Base-by-base conservation (phyloP, 2,329 filamentous ascomycete species). In the Helicocarpus griseus region DNA sequence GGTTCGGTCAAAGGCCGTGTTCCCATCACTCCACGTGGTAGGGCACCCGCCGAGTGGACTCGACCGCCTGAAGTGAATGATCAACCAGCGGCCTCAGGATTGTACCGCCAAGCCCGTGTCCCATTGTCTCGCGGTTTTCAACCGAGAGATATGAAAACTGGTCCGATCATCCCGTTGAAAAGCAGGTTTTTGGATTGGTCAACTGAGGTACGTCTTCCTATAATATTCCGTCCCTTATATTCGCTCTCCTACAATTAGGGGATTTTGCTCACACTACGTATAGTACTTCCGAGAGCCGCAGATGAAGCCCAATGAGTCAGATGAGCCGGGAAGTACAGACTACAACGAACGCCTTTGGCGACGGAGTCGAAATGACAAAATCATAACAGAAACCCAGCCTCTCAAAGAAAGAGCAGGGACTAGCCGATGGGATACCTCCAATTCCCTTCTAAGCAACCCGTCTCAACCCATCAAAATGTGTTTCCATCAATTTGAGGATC, bases 401-500 rank as follows among this genome's bases (percentile, higher is more conserved):
- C 81, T 95, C 57, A 98, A 98, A 66, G 85, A 89, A 50, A 83
- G 87, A 59, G 90, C 93, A 0, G 86, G 89, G 11, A 87, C 78
- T 51, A 86, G 88, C 61, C 86, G 83, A 60, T 98, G 93, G 91
- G 90, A 89, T 61, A 85, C 86, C 54, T 83, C 87, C 40, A 77
- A 85, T 45, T 85, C 86, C 17, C 85, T 95, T 56, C 83, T 96
- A 65, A 90, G 91, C 63, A 97, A 96, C 59, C 83, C 85, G 28
- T 86, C 85, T 29, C 93, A 96, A 65, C 91, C 93, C 0, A 82
- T 85, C 56, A 94, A 90, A 71, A 87, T 98, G 84, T 86, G 87
- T 4, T 95, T 97, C 67, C 93, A 98, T 70, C 93, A 98, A 65
- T 98, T 96, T 61, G 93, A 98, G 65, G 87, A 96, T 62, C 90